Conservation (phyloP, 805 yeast genomes). For the Kodamaea hsintzibuensis region DNA sequence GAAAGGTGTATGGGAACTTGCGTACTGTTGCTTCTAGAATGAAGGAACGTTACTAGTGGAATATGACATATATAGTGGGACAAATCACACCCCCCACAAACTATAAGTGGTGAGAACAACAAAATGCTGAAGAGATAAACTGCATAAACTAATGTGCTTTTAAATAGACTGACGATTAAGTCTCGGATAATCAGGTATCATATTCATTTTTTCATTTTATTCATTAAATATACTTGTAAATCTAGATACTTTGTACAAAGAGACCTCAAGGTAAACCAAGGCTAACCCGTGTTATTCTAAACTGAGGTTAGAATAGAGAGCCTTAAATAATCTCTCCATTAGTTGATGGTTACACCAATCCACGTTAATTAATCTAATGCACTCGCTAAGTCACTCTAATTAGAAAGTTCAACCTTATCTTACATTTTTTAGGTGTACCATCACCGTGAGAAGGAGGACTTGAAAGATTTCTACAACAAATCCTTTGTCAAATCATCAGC, state of each 20-base stretch:
- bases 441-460: too few relatives aligned
- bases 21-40: conserved; percentile 96
- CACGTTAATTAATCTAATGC: neutral
- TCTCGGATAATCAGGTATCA: neutral
- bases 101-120: too few relatives aligned
- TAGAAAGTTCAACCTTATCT: neutral
- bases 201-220: neutral
- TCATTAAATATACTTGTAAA: neutral
- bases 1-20: conserved; percentile 95
- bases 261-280: neutral
- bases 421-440: neutral
- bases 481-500: conserved; percentile 53
- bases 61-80: too few relatives aligned
- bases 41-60: conserved; percentile 82
- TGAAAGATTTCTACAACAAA: conserved; percentile 27
- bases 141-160: neutral
- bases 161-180: neutral
- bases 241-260: neutral
- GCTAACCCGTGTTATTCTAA: too few relatives aligned
- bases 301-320: too few relatives aligned
- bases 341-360: neutral
- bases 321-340: too few relatives aligned
- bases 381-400: neutral
- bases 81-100: too few relatives aligned
- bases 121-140: neutral